Conservation (phyloP, 495 filamentous ascomycete genomes). For the Aspergillus leporis region DNA sequence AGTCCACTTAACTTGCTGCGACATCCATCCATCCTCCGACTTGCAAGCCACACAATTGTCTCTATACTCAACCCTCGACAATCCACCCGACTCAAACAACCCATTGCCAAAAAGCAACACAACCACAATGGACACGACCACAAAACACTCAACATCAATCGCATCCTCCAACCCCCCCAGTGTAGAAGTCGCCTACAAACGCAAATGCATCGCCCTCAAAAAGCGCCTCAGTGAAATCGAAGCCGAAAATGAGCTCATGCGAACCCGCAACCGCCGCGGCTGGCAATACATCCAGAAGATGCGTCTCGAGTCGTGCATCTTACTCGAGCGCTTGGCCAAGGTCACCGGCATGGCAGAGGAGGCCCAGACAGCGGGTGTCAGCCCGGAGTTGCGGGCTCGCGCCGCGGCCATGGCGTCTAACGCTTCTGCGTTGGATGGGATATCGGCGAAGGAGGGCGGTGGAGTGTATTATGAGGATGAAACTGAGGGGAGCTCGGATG, state of each 20-base stretch:
- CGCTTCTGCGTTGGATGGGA: conserved; percentile 26
- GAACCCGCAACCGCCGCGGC: conserved; percentile 75
- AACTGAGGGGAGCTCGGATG: conserved; percentile 50
- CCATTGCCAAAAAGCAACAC: neutral
- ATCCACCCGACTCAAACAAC: neutral
- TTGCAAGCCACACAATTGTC: neutral
- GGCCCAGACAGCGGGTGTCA: conserved; percentile 31
- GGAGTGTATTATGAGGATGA: conserved; percentile 43
- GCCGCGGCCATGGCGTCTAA: conserved; percentile 37
- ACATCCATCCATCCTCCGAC: neutral
- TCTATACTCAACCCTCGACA: neutral
- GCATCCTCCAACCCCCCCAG: conserved; percentile 67
- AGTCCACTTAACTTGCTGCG: neutral
- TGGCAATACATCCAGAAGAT: conserved; percentile 84
- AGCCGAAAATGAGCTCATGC: conserved; percentile 77
- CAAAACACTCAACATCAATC: conserved; percentile 21
- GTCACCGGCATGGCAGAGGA: conserved; percentile 72
- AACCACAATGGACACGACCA: conserved; percentile 33
- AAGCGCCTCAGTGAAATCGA: conserved; percentile 88
- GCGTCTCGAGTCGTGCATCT: conserved; percentile 85
- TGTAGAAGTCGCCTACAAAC: conserved; percentile 92
- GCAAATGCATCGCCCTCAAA: conserved; percentile 95
- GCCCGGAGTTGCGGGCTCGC: conserved; percentile 38
- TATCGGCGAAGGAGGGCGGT: conserved; percentile 19
- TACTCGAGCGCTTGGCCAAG: conserved; percentile 84